Evolutionary conservation across 2,329 filamentous ascomycete species (phyloP), one percentile per base, ranked within the genome.

Genomic region (Neofusicoccum sp.): DNA sequence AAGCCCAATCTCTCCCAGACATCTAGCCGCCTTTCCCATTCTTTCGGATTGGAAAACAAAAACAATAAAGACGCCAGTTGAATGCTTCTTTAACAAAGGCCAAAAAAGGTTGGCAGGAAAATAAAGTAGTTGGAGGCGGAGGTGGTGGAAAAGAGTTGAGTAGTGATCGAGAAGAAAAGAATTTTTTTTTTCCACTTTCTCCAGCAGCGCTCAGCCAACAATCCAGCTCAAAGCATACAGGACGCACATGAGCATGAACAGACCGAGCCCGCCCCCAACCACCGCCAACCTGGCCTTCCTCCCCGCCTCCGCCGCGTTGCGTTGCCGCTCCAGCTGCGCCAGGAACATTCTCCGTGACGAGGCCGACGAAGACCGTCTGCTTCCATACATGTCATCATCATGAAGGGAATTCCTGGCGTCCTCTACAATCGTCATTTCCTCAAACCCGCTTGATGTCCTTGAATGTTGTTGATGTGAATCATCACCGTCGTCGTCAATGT

Each of bases 171-270:
- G 29, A 37, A 8, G 31, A 59, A 31, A 16, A 44, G 44, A 2
- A 16, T 8, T 22, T 22, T 22, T 22, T 22, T 22, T 22, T 22
- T 22, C 22, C 22, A 22, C 22, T 22, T 22, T 12, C 16, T 12
- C n/a, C 45, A 36, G 48, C 8, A 34, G 37, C 48, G 37, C 28
- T 62, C 47, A 62, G 48, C 31, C 48, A 29, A 37, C 39, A 31
- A 54, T 52, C 59, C 59, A 62, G 48, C 59, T 62, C 29, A 62
- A 48, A 9, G 59, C 59, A 31, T 62, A 62, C 2, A 62, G 36
- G 9, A 62, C 48, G 39, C 59, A 62, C 59, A 62, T 45, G 39
- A 62, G 59, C 59, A 62, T 50, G 49, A 62, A 62, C n/a, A 62
- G 49, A 47, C 59, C 59, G 39, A 62, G 22, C 31, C 59, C 59